Base-by-base conservation (phyloP, 2,329 filamentous ascomycete species). In the Aspergillus pseudonomiae region DNA sequence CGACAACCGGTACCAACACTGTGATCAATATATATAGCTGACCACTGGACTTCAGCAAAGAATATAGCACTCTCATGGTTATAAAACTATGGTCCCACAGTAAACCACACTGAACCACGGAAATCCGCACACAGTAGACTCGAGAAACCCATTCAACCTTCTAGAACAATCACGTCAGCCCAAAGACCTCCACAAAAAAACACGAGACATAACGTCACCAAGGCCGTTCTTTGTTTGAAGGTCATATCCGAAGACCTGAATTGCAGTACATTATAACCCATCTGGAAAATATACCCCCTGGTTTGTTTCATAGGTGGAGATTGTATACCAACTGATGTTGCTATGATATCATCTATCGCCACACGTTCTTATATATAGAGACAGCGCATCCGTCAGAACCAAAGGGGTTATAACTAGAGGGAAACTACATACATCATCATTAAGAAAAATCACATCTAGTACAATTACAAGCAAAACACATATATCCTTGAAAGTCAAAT, bases 261-360 rank as follows among this genome's bases (percentile, higher is more conserved):
- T 48, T 3, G 28, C 14, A 36, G 14, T 36, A 16, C 5, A 6
- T 16, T 16, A 5, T 12, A 36, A 16, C 6, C 34, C 34, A 36
- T 1, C 14, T 36, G 34, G 34, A 16, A 36, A 36, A 36, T 36
- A 36, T 36, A 36, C 16, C 14, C 2, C 34, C 5, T 16, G 3
- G 34, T 3, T 5, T 36, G 14, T 16, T 36, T 36, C 14, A 36
- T 30, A 30, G 16, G 14, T 9, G 46, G 14, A 19, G 26, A 14
- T 30, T 10, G 14, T 14, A n/a, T 30, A 4, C 21, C 3, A 28
- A 12, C 19, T 52, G 28, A 32, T 52, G 28, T 12, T 52, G 48
- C 19, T 52, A 52, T 52, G 48, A 52, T 52, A 52, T 52, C 48
- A 52, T 52, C 6, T 19, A 12, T 52, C 48, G 48, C 48, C 48